These are phyloP conservation scores for Rugosomyces carneus DNA, from an alignment of 1,284 basidiomycete species.

Conservation along the genomic window DNA sequence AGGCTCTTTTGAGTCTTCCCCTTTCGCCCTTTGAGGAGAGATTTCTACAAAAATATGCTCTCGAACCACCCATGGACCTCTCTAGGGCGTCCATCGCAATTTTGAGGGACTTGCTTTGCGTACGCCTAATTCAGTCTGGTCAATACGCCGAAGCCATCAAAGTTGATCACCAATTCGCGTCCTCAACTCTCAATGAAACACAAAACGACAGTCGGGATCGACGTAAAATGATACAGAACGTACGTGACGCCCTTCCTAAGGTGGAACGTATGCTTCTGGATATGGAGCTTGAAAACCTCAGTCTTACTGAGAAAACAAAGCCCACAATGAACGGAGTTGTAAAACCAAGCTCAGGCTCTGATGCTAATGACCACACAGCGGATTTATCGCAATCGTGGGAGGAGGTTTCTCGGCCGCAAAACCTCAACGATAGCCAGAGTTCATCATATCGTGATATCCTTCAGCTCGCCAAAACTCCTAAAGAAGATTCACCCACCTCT, in stretches of 20 bases:
- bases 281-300: slow-evolving; percentile 22
- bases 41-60: slow-evolving; percentile 49
- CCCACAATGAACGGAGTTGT: background rate
- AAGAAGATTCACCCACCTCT: background rate
- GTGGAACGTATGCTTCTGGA: slow-evolving; percentile 30
- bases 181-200: slow-evolving; percentile 29
- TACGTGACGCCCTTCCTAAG: slow-evolving; percentile 26
- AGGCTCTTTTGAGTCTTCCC: slow-evolving; percentile 56
- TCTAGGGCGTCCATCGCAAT: slow-evolving; percentile 45
- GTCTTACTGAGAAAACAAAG: background rate
- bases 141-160: slow-evolving; percentile 69
- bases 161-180: slow-evolving; percentile 61
- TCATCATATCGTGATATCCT: background rate
- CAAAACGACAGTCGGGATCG: slow-evolving; percentile 39
- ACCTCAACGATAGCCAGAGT: background rate
- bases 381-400: background rate
- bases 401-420: background rate
- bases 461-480: background rate
- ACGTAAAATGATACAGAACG: slow-evolving; percentile 53
- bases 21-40: slow-evolving; percentile 58
- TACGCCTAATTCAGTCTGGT: slow-evolving; percentile 73
- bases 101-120: slow-evolving; percentile 77
- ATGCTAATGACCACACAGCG: background rate
- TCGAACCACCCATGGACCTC: slow-evolving; percentile 47
- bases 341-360: background rate